Evolutionary conservation across 2,329 filamentous ascomycete species (phyloP).

Genomic region (Aspergillus quadrilineatus): DNA sequence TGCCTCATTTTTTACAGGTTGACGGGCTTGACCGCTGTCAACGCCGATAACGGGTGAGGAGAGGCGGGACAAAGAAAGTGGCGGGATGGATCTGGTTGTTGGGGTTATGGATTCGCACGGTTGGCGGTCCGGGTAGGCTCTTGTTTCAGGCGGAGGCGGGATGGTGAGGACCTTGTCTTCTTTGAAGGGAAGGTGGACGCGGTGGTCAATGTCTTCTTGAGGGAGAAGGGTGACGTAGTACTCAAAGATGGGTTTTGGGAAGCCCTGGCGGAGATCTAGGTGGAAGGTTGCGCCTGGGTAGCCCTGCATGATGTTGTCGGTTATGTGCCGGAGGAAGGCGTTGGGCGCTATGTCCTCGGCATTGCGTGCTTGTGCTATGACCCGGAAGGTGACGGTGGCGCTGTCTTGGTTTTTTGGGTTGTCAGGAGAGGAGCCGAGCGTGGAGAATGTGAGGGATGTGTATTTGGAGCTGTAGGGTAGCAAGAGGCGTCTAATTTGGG

Average conservation of each 20-base stretch:
- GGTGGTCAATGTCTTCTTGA: conserved; percentile 26
- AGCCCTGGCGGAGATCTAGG: conserved; percentile 33
- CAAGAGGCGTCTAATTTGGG: conserved; percentile 44
- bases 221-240: conserved; percentile 32
- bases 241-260: conserved; percentile 38
- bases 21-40: neutral
- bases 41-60: neutral
- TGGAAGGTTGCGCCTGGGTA: conserved; percentile 41
- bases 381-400: conserved; percentile 43
- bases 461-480: conserved; percentile 34
- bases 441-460: conserved; percentile 31
- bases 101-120: conserved; percentile 17
- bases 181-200: conserved; percentile 28
- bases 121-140: conserved; percentile 17
- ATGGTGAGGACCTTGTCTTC: conserved; percentile 19
- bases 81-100: neutral
- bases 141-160: conserved; percentile 19
- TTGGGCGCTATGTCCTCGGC: conserved; percentile 35
- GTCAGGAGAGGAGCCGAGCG: conserved; percentile 30
- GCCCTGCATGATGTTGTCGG: conserved; percentile 43
- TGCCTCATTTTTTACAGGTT: neutral
- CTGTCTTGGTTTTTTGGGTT: conserved; percentile 44
- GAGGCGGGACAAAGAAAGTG: neutral
- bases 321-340: conserved; percentile 38
- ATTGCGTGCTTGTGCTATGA: conserved; percentile 48